Evolutionary conservation across 2,329 filamentous ascomycete genomes (phyloP).

Genomic region (Cladosporium sp.): DNA sequence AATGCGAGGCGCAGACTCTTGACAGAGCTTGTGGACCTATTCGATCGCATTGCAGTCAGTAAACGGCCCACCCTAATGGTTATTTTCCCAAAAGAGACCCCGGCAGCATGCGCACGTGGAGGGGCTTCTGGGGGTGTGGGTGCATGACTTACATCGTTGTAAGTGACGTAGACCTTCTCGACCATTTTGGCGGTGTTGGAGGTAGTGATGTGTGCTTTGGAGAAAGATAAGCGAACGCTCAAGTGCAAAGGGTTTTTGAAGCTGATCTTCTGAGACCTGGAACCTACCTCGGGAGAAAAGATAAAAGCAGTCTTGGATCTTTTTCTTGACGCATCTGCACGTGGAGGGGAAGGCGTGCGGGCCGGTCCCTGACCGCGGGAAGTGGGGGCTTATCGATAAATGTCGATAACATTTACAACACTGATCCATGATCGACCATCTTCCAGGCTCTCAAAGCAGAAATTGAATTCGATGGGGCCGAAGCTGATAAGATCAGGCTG

Average conservation of each 20-base stretch:
- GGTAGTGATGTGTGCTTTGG: not conserved
- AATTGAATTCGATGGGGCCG: too few relatives aligned
- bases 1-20: conserved; percentile 73
- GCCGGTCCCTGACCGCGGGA: too few relatives aligned
- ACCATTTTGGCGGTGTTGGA: conserved; percentile 35
- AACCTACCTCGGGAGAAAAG: not conserved
- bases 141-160: conserved; percentile 67
- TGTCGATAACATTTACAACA: too few relatives aligned
- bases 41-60: conserved; percentile 11
- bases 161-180: conserved; percentile 82
- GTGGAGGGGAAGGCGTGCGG: too few relatives aligned
- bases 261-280: too few relatives aligned
- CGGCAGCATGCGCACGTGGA: not conserved
- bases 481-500: too few relatives aligned
- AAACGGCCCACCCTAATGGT: not conserved
- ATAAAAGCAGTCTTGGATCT: not conserved
- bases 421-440: too few relatives aligned
- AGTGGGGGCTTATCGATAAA: too few relatives aligned
- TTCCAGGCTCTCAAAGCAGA: too few relatives aligned
- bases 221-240: not conserved
- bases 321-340: too few relatives aligned
- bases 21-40: conserved; percentile 95
- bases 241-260: too few relatives aligned
- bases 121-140: not conserved
- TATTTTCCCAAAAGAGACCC: not conserved